Evolutionary conservation across 1,284 basidiomycete genomes (phyloP), one percentile per base, ranked within the genome.

Genomic region (Wolfiporia cocos): DNA sequence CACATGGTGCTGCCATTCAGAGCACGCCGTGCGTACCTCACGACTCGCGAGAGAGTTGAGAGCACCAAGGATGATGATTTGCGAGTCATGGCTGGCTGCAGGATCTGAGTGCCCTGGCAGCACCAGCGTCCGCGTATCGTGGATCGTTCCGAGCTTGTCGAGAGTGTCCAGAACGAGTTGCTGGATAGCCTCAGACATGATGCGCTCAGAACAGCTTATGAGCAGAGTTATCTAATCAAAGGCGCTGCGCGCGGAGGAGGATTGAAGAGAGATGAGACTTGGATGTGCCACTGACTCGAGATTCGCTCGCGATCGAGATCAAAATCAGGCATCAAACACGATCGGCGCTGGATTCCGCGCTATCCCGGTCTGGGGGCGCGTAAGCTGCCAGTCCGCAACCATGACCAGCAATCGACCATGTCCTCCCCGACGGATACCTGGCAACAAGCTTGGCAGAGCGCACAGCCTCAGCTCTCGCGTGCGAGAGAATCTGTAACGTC

Each of bases 31-130:
- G 69, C 80, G 50, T 60, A 89, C 92, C 58, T 95, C 88, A 62
- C 88, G 86, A 63, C 86, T 89, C 14, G 76, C 69, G 45, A 97
- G 71, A 38, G 89, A 93, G 66, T 94, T 94, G 49, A 97, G 70
- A 5, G 88, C 91, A 51, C 89, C 89, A 42, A 93, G 82, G 55
- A 96, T 78, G 42, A 73, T 71, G 52, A 84, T 81, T 68, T 95
- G 92, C 38, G 75, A 75, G 59, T 89, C 84, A 59, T 82, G 78
- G 41, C 80, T 75, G 14, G 70, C 62, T 2, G 84, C 81, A 26
- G 68, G 69, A 21, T 66, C 60, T 21, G 70, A 68, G 53, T 83
- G 70, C 22, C 79, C 81, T n/a, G 85, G 81, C 43, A 92, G 67
- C 23, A 70, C 58, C 24, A 95, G 73, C 30, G 71, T 61, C 49